phyloP scores from a whole-genome alignment of 345 rosid species.

The Firmiana major region DNA sequence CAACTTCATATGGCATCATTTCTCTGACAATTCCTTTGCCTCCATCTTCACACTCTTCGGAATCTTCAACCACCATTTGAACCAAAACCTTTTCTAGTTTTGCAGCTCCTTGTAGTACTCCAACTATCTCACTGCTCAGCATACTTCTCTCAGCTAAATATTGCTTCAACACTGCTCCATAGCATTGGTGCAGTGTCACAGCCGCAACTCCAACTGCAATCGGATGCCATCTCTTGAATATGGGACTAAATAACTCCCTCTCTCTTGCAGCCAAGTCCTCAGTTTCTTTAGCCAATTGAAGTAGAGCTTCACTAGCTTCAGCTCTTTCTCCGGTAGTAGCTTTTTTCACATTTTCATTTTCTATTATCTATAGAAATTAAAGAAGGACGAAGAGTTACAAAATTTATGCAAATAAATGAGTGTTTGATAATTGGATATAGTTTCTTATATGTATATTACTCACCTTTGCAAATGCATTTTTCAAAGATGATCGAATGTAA shows the following conservation, averaged over 20 bases:
- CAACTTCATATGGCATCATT: constrained; percentile 90
- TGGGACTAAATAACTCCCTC: constrained; percentile 69
- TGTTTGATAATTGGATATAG: not conserved
- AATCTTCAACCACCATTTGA: constrained; percentile 87
- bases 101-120: constrained; percentile 69
- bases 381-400: not conserved
- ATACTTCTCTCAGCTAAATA: constrained; percentile 49
- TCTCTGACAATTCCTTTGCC: constrained; percentile 72
- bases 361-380: constrained; percentile 43
- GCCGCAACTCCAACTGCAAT: constrained; percentile 65
- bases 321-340: constrained; percentile 34
- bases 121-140: constrained; percentile 53
- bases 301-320: constrained; percentile 51
- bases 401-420: not conserved
- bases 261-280: constrained; percentile 77
- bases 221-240: constrained; percentile 69
- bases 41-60: constrained; percentile 80
- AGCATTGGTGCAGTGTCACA: constrained; percentile 66
- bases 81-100: constrained; percentile 79
- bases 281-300: constrained; percentile 65
- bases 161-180: constrained; percentile 66
- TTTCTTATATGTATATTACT: not conserved
- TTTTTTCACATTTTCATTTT: constrained; percentile 39
- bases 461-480: constrained; percentile 72
- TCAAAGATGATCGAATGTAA: constrained; percentile 72